Percentiles rank a stretch among this genome's conserved stretches.
Conservation (phyloP, 2,329 filamentous ascomycete species). For the Zymoseptoria brevis region DNA sequence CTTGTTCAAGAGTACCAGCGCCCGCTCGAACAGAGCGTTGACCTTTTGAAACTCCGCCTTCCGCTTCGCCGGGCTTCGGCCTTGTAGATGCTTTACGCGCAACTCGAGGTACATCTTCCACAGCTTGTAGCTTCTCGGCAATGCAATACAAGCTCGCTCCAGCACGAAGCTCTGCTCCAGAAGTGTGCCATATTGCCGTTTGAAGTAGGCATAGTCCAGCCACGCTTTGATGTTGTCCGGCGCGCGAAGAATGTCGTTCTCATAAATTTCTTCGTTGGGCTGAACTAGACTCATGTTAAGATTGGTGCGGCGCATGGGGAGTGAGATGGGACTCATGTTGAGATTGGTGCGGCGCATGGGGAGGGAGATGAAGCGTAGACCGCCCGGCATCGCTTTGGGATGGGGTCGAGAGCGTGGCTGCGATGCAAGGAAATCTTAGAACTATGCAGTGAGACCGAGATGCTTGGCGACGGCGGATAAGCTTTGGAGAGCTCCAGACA, state of each 20-base stretch:
- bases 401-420: background rate
- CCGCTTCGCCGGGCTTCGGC: slow-evolving; percentile 74
- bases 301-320: slow-evolving; percentile 4
- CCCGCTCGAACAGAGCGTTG: slow-evolving; percentile 87
- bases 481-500: too few species aligned
- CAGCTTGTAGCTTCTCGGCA: slow-evolving; percentile 93
- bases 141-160: slow-evolving; percentile 80
- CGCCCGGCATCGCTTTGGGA: background rate
- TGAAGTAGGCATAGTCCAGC: slow-evolving; percentile 89
- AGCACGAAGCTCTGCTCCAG: slow-evolving; percentile 82
- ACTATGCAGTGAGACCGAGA: too few species aligned
- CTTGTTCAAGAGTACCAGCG: slow-evolving; percentile 89
- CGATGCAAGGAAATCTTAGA: slow-evolving; percentile 1
- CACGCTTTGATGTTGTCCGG: slow-evolving; percentile 83
- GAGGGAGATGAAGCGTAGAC: background rate
- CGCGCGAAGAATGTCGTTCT: slow-evolving; percentile 87
- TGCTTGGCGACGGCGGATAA: too few species aligned
- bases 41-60: slow-evolving; percentile 82
- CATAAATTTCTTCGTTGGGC: slow-evolving; percentile 91
- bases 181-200: slow-evolving; percentile 73
- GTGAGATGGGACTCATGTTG: slow-evolving; percentile 6
- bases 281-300: too few species aligned
- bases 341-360: background rate
- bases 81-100: slow-evolving; percentile 56
- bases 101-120: slow-evolving; percentile 97